A percentile compares a stretch with the other conserved stretches of the same genome.
phyloP scores from a whole-genome alignment of 148 eudicot species.

The Polygonum maritimum region DNA sequence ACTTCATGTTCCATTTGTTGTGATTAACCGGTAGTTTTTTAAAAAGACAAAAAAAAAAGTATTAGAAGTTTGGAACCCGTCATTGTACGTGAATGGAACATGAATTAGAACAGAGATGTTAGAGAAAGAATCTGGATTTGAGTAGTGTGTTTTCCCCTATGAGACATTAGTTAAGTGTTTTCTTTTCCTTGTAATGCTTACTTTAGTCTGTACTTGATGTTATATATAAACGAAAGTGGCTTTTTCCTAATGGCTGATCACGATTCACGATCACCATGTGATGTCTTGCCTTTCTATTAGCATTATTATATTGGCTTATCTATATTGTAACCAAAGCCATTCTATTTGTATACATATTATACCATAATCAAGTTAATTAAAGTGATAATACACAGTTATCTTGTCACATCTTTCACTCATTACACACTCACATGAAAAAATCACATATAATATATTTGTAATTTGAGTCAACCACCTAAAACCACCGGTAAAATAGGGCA shows the following conservation, averaged over 20 bases:
- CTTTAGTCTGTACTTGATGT: not conserved
- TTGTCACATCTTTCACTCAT: too few species aligned
- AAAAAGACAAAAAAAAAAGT: not conserved
- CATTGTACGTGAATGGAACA: not conserved
- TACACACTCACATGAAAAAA: too few species aligned
- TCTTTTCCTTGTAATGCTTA: not conserved
- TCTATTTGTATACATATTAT: too few species aligned
- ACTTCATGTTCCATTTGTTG: not conserved
- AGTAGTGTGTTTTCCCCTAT: not conserved
- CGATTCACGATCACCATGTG: not conserved
- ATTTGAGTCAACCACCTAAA: too few species aligned
- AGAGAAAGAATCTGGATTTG: not conserved
- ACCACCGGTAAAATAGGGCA: too few species aligned
- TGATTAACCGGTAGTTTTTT: not conserved
- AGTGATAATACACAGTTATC: too few species aligned
- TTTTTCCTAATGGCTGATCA: not conserved
- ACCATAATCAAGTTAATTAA: too few species aligned
- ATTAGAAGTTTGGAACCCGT: not conserved
- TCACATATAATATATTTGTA: too few species aligned
- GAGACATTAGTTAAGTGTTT: not conserved
- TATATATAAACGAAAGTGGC: not conserved
- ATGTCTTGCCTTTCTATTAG: not conserved
- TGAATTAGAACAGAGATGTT: not conserved
- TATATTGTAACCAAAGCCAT: too few species aligned
- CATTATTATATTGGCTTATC: too few species aligned